A percentile compares a stretch with the other conserved stretches of the same genome.
Conservation (phyloP, 805 yeast species). For the Pichia nakasei region DNA sequence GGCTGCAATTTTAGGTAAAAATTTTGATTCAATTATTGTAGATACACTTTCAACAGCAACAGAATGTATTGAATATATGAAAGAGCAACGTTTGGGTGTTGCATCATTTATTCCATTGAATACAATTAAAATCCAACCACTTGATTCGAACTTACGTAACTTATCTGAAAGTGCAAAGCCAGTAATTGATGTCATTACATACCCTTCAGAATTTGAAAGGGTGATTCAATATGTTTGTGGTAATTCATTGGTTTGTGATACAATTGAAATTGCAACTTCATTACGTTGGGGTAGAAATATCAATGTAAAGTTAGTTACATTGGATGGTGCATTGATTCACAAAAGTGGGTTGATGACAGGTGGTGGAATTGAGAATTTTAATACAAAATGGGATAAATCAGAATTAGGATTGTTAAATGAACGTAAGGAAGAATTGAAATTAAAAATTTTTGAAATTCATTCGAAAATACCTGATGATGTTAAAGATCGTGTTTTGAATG, state of each 20-base stretch:
- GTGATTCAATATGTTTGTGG: slow-evolving; percentile 80
- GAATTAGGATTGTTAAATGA: slow-evolving; percentile 47
- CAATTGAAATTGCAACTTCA: slow-evolving; percentile 54
- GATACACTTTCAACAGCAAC: slow-evolving; percentile 67
- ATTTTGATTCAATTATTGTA: slow-evolving; percentile 78
- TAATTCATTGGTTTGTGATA: slow-evolving; percentile 69
- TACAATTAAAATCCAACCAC: slow-evolving; percentile 50
- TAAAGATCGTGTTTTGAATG: slow-evolving; percentile 46
- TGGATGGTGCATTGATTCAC: slow-evolving; percentile 80
- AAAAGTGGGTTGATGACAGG: slow-evolving; percentile 91
- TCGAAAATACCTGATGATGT: slow-evolving; percentile 43
- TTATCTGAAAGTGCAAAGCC: slow-evolving; percentile 51
- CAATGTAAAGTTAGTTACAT: slow-evolving; percentile 61
- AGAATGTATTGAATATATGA: slow-evolving; percentile 66
- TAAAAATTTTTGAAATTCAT: slow-evolving; percentile 35
- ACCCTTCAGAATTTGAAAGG: slow-evolving; percentile 56
- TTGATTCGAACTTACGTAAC: slow-evolving; percentile 46
- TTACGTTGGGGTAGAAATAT: slow-evolving; percentile 59
- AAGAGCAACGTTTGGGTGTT: slow-evolving; percentile 76
- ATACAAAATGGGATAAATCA: slow-evolving; percentile 63
- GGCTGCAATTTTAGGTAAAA: slow-evolving; percentile 66
- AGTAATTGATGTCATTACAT: slow-evolving; percentile 65
- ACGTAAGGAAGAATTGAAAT: slow-evolving; percentile 42
- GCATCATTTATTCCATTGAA: slow-evolving; percentile 88
- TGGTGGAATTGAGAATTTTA: slow-evolving; percentile 51